Percentiles rank a stretch among this genome's conserved stretches.
These are phyloP conservation scores for Diaporthe vaccinii DNA, from an alignment of 2,329 filamentous ascomycete genomes.

Conservation along the genomic window DNA sequence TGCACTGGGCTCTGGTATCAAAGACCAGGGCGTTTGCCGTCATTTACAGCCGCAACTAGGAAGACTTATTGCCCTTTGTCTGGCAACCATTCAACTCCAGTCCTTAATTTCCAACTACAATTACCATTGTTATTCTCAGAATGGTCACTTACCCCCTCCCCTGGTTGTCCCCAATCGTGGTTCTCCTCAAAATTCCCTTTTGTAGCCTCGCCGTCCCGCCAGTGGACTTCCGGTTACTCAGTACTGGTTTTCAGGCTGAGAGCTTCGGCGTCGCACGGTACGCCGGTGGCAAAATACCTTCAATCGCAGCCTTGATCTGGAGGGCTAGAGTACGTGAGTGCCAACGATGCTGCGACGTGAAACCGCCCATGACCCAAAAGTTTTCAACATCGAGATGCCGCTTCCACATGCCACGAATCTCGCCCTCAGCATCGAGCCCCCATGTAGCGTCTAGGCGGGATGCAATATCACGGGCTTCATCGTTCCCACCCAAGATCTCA, in stretches of 20 bases:
- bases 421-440: slow-evolving; percentile 57
- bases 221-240: background rate
- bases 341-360: slow-evolving; percentile 51
- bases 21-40: too few species aligned
- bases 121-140: too few species aligned
- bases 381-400: slow-evolving; percentile 50
- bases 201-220: too few species aligned
- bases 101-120: too few species aligned
- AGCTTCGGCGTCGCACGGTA: slow-evolving; percentile 44
- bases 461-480: slow-evolving; percentile 45
- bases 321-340: slow-evolving; percentile 49
- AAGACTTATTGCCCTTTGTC: too few species aligned
- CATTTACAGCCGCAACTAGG: too few species aligned
- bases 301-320: slow-evolving; percentile 53
- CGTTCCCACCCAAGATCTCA: slow-evolving; percentile 48
- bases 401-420: slow-evolving; percentile 57
- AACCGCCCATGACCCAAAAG: slow-evolving; percentile 52
- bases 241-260: background rate
- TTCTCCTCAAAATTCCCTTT: too few species aligned
- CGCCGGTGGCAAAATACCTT: slow-evolving; percentile 51
- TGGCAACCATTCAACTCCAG: too few species aligned
- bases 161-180: fast-evolving
- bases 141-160: too few species aligned
- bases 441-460: slow-evolving; percentile 53
- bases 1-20: too few species aligned